A percentile compares a stretch with the other conserved stretches of the same genome.
phyloP scores from a whole-genome alignment of 2,329 filamentous ascomycete genomes.

The Geosmithia morbida region DNA sequence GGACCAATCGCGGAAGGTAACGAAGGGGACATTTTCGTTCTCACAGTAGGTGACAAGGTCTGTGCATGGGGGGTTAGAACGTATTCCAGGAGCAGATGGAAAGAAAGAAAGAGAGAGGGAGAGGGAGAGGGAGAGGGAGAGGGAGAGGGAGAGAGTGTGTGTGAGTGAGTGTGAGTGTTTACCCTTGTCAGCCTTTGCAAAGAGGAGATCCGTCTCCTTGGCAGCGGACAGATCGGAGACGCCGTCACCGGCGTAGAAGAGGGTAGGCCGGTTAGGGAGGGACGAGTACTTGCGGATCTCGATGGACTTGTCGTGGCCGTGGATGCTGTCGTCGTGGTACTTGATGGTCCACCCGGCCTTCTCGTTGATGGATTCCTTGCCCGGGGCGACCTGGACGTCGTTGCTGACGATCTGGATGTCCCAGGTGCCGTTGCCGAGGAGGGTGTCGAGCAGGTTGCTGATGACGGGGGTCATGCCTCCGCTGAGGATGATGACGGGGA shows the following conservation, averaged over 20 bases:
- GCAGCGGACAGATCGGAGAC: slow-evolving; percentile 88
- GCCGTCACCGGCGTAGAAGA: slow-evolving; percentile 93
- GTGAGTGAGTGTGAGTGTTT: too few species aligned
- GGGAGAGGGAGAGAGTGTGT: slow-evolving; percentile 1
- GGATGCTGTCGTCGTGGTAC: slow-evolving; percentile 36
- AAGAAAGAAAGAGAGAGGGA: neutral
- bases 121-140: neutral
- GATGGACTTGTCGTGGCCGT: slow-evolving; percentile 94
- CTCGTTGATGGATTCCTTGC: slow-evolving; percentile 57
- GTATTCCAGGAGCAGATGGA: neutral
- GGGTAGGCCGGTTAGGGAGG: slow-evolving; percentile 60
- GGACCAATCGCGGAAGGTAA: slow-evolving; percentile 72
- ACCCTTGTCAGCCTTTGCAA: slow-evolving; percentile 85
- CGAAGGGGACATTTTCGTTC: slow-evolving; percentile 72
- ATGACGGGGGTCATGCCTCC: slow-evolving; percentile 92
- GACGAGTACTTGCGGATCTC: slow-evolving; percentile 79
- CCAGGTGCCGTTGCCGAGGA: slow-evolving; percentile 58
- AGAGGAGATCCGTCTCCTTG: slow-evolving; percentile 81
- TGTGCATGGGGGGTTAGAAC: slow-evolving; percentile 13
- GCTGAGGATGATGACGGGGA: slow-evolving; percentile 84
- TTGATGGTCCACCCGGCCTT: slow-evolving; percentile 73
- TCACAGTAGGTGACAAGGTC: slow-evolving; percentile 84
- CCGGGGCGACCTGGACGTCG: slow-evolving; percentile 47
- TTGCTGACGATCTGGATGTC: slow-evolving; percentile 89
- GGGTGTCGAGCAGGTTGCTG: slow-evolving; percentile 61